Evolutionary conservation across 2,329 filamentous ascomycete species (phyloP), one percentile per base, ranked within the genome.

Genomic region (Phyllosticta citriasiana): DNA sequence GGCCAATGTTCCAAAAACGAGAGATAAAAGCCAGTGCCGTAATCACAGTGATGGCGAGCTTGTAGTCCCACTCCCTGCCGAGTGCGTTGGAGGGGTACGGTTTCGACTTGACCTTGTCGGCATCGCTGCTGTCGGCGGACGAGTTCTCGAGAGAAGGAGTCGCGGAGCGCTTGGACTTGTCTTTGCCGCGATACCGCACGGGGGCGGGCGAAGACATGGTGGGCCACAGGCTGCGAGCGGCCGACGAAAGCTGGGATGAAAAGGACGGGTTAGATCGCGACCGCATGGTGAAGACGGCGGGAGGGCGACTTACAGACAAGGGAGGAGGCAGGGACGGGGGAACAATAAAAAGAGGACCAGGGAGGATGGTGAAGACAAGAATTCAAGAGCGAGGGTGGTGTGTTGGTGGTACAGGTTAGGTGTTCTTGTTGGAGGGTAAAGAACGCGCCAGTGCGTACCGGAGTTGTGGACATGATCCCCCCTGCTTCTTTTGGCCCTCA

Each of bases 1-100:
- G 92, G 73, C 83, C 90, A 73, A 99, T 97, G 65, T 91, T 92
- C 85, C 89, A 97, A 80, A 99, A 99, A 64, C 94, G 84, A 55
- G 94, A 97, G 64, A 91, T 71, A 71, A 99, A 97, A 57, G 91
- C 93, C 66, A 97, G 78, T 27, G 84, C 70, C 1, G 93, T 97
- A 71, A 96, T 86, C 67, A 96, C 72, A 33, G 77, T 75, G 63
- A 97, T 82, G 64, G 85, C 89, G 66, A 94, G 75, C 80, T 88
- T 86, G 80, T 97, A 95, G 69, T 95, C 89, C 81, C 84, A 87
- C 75, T 96, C 88, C n/a, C 82, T 81, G 62, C 76, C 76, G 35
- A 76, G 69, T 40, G 72, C 67, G 19, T 58, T 63, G 62, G 68
- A 68, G 64, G 72, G 70, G 40, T 6, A 4, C n/a, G 67, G 64